A percentile compares a stretch with the other conserved stretches of the same genome.
These are phyloP conservation scores for Bipolaris sorokiniana DNA, from an alignment of 2,329 filamentous ascomycete species.

Conservation along the genomic window DNA sequence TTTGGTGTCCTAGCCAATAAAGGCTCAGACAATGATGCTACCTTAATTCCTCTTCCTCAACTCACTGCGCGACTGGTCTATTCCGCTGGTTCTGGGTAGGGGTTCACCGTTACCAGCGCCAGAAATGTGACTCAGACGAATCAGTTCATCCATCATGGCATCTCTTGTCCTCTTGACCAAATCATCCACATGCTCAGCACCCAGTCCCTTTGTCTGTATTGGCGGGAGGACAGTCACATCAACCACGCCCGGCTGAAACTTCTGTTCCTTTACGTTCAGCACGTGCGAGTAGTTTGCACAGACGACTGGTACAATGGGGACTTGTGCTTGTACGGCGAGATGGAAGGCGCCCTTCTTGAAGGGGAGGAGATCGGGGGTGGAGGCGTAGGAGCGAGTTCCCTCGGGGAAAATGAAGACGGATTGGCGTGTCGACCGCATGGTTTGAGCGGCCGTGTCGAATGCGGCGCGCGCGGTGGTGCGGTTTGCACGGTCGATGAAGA, in stretches of 20 bases:
- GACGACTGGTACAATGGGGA: conserved; percentile 84
- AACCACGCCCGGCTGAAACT: conserved; percentile 57
- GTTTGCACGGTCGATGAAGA: conserved; percentile 95
- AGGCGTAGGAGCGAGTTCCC: conserved; percentile 88
- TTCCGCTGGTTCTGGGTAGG: conserved; percentile 30
- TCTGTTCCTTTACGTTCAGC: conserved; percentile 53
- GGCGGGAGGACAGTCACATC: conserved; percentile 57
- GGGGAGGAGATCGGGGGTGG: conserved; percentile 80
- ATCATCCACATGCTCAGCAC: conserved; percentile 43
- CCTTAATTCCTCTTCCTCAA: conserved; percentile 35
- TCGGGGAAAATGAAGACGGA: conserved; percentile 89
- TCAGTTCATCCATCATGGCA: conserved; percentile 48
- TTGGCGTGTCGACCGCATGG: conserved; percentile 71
- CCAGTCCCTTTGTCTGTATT: conserved; percentile 45
- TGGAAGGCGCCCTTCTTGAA: conserved; percentile 99
- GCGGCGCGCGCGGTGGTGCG: conserved; percentile 80
- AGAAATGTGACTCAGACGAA: conserved; percentile 40
- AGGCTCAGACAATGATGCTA: neutral
- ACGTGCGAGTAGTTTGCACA: conserved; percentile 59
- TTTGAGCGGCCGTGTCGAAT: conserved; percentile 80
- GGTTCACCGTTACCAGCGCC: conserved; percentile 34
- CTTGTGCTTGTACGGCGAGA: conserved; percentile 89
- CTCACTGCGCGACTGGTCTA: conserved; percentile 26
- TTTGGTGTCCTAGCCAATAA: neutral
- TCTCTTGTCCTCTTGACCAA: conserved; percentile 41